Conservation (phyloP, 495 filamentous ascomycete genomes). For the Podospora bellae-mahoneyi region DNA sequence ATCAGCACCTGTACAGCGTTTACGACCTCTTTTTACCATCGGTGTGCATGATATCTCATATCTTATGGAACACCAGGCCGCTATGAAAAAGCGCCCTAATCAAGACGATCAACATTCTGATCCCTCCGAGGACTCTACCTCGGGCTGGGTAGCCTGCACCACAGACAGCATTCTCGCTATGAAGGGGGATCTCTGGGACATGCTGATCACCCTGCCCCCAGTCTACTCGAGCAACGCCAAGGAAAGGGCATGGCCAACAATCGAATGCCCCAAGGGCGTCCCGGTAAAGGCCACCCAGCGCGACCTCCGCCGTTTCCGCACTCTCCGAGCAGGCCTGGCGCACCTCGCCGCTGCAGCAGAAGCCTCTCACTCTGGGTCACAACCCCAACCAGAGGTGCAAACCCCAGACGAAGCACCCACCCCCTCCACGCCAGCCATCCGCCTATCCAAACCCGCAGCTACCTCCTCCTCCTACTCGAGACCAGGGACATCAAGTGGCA, state of each 20-base stretch:
- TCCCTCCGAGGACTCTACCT: conserved; percentile 46
- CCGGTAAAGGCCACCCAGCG: conserved; percentile 85
- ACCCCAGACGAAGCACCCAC: conserved; percentile 24
- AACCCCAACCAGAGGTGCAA: conserved; percentile 6
- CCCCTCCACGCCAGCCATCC: conserved; percentile 25
- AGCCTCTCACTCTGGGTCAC: conserved; percentile 17
- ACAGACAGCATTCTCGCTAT: conserved; percentile 86
- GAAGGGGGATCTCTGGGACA: conserved; percentile 82
- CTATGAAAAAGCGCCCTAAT: conserved; percentile 31
- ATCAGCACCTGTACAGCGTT: conserved; percentile 56
- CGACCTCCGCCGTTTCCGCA: conserved; percentile 74
- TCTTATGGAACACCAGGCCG: conserved; percentile 54
- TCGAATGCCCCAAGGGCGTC: conserved; percentile 59
- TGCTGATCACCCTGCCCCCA: conserved; percentile 76
- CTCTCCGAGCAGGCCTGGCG: conserved; percentile 65
- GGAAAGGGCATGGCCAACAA: conserved; percentile 67
- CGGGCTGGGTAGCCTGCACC: conserved; percentile 88
- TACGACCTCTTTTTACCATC: conserved; percentile 84
- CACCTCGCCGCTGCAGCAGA: conserved; percentile 40
- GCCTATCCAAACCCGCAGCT: conserved; percentile 22
- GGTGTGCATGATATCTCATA: conserved; percentile 90
- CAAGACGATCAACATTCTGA: conserved; percentile 26
- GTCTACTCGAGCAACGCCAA: conserved; percentile 50
- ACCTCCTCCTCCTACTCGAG: conserved; percentile 24
- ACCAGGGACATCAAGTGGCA: conserved; percentile 23